Evolutionary conservation across 164 flowering plant genomes (phyloP), one percentile per base, ranked within the genome.

Genomic region (Aristolochia fimbriata): DNA sequence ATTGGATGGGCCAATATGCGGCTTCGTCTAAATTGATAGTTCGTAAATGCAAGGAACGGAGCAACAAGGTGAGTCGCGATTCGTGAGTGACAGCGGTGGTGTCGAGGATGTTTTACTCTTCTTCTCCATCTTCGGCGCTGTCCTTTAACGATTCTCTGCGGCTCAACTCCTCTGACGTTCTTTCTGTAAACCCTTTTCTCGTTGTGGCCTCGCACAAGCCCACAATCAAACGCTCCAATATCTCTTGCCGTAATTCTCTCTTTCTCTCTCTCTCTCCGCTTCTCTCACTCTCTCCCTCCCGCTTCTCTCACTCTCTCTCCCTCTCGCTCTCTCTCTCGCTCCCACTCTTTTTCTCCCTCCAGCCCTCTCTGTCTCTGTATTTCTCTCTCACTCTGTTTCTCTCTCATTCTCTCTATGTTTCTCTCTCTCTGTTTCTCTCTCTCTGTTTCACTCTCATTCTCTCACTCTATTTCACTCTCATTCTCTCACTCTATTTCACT

Each of bases 371-470:
- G 4, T 47, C 49, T 7, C 49, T 47, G 4, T 47, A 14, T 7
- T 8, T 47, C 49, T 17, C 49, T 47, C 49, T 47, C 49, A 2
- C 49, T 47, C 49, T 47, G 4, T 47, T 8, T 47, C 49, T 61
- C 64, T 61, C 64, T 24, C 31, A 23, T 55, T 25, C 56, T 30
- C 63, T 30, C 53, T 12, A 21, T 47, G 7, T n/a, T 24, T 33
- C 58, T n/a, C 30, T 14, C 58, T 22, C 24, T 57, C 59, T 14
- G 17, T 17, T 20, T 12, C 51, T 15, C 10, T n/a, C 16, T 33
- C 19, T 16, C 15, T 23, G 51, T 47, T 8, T 47, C 49, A 2
- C 49, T 17, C n/a, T 17, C n/a, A 14, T 8, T 17, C n/a, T 17
- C n/a, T 8, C 49, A 2, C 49, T 7, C 49, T 47, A 2, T 47